These are phyloP conservation scores for Alternaria atra DNA, from an alignment of 2,329 filamentous ascomycete genomes.

Conservation along the genomic window DNA sequence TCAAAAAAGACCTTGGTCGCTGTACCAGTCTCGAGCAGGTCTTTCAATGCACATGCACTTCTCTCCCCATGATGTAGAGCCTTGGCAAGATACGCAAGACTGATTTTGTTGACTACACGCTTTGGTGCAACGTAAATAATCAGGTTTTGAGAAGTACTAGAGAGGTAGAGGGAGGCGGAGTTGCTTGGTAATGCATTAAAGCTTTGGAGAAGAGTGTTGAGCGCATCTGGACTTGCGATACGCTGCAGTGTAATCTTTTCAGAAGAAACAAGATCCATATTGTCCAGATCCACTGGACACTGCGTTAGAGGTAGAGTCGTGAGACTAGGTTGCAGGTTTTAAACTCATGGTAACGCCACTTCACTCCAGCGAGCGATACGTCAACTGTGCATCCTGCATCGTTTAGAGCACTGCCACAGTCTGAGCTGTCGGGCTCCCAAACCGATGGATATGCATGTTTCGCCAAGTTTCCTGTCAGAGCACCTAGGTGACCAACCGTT, in stretches of 20 bases:
- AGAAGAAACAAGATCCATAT: too few species aligned
- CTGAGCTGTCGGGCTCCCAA: background rate
- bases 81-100: background rate
- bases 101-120: background rate
- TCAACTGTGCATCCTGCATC: too few species aligned
- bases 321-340: too few species aligned
- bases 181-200: background rate
- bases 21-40: background rate
- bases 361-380: too few species aligned
- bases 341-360: too few species aligned
- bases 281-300: too few species aligned
- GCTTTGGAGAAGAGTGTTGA: background rate
- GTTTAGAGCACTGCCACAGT: too few species aligned
- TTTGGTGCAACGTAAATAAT: background rate
- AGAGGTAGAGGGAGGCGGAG: background rate
- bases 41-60: background rate
- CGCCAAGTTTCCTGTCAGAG: too few species aligned
- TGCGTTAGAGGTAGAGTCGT: too few species aligned
- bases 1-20: background rate
- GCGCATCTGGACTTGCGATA: background rate
- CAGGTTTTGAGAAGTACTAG: background rate
- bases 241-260: background rate
- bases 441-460: too few species aligned
- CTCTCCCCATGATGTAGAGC: background rate
- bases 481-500: too few species aligned